Percentiles rank a stretch among this genome's conserved stretches.
These are phyloP conservation scores for Fusarium devonianum DNA, from an alignment of 2,329 filamentous ascomycete species.

Conservation along the genomic window DNA sequence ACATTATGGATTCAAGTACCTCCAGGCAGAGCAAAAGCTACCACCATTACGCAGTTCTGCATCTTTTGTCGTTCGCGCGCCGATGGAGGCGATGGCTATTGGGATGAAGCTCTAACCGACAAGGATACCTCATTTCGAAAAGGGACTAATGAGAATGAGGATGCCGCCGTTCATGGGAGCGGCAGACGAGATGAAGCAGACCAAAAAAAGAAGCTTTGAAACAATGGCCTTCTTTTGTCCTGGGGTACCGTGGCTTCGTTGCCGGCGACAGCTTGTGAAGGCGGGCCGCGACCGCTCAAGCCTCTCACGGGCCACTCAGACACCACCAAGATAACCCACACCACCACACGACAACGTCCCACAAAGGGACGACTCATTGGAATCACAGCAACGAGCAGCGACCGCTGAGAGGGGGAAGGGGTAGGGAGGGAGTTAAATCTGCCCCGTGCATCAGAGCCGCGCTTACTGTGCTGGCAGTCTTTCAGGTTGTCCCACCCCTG, in stretches of 20 bases:
- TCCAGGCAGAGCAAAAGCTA: not conserved
- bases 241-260: slow-evolving; percentile 17
- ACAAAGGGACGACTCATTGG: slow-evolving; percentile 7
- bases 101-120: slow-evolving; percentile 13
- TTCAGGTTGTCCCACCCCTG: not conserved
- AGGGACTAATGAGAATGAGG: slow-evolving; percentile 12
- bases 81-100: not conserved
- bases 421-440: slow-evolving; percentile 8
- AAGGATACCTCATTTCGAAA: slow-evolving; percentile 23
- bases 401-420: slow-evolving; percentile 9
- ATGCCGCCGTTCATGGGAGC: not conserved
- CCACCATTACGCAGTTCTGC: not conserved
- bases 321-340: slow-evolving; percentile 27
- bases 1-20: slow-evolving; percentile 26
- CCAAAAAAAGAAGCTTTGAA: slow-evolving; percentile 32
- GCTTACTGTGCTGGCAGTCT: slow-evolving; percentile 18
- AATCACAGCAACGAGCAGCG: slow-evolving; percentile 16
- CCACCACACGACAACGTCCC: slow-evolving; percentile 18
- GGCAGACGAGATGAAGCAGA: slow-evolving; percentile 18
- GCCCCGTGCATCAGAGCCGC: slow-evolving; percentile 16
- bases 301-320: slow-evolving; percentile 29
- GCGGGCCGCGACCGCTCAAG: slow-evolving; percentile 22
- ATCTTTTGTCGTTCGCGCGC: slow-evolving; percentile 19
- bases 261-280: slow-evolving; percentile 17
- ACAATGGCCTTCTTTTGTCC: slow-evolving; percentile 32